Evolutionary conservation across 495 filamentous ascomycete species (phyloP).

Genomic region (Aspergillus sparsus): DNA sequence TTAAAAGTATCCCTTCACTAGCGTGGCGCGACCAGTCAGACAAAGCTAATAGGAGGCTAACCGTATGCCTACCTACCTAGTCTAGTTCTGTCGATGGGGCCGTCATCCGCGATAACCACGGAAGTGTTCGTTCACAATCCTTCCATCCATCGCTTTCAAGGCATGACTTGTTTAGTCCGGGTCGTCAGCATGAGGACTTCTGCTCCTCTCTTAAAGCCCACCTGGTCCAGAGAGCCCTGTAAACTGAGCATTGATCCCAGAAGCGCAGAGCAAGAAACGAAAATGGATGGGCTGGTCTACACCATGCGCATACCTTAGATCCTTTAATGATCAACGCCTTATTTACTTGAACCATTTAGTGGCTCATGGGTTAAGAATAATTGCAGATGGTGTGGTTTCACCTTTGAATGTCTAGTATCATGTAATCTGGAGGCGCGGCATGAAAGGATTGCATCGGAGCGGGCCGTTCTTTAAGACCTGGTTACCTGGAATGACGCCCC

Average conservation of each 20-base stretch:
- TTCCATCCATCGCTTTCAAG: not conserved
- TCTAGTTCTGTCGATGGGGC: not conserved
- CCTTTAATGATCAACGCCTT: slow-evolving; percentile 10
- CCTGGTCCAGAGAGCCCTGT: not conserved
- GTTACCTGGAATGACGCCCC: not conserved
- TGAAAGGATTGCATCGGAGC: slow-evolving; percentile 9
- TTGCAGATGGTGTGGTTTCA: not conserved
- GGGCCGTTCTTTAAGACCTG: slow-evolving; percentile 4
- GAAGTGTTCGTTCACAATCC: not conserved
- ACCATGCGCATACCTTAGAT: not conserved
- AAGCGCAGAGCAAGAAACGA: not conserved
- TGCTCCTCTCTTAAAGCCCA: too few species aligned
- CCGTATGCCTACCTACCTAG: not conserved
- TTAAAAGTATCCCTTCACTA: not conserved
- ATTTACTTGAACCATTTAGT: slow-evolving; percentile 14
- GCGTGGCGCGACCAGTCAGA: slow-evolving; percentile 6
- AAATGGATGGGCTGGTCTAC: not conserved
- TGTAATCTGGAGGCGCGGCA: slow-evolving; percentile 7
- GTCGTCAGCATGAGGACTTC: too few species aligned
- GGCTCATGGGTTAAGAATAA: slow-evolving; percentile 3
- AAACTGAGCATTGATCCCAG: not conserved
- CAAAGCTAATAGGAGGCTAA: not conserved
- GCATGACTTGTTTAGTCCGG: not conserved
- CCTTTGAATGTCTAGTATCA: not conserved
- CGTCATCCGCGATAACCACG: not conserved